Percentiles rank a stretch among this genome's conserved stretches.
Evolutionary conservation across 2,329 filamentous ascomycete species (phyloP).

Genomic region (Epichloe uncinata): DNA sequence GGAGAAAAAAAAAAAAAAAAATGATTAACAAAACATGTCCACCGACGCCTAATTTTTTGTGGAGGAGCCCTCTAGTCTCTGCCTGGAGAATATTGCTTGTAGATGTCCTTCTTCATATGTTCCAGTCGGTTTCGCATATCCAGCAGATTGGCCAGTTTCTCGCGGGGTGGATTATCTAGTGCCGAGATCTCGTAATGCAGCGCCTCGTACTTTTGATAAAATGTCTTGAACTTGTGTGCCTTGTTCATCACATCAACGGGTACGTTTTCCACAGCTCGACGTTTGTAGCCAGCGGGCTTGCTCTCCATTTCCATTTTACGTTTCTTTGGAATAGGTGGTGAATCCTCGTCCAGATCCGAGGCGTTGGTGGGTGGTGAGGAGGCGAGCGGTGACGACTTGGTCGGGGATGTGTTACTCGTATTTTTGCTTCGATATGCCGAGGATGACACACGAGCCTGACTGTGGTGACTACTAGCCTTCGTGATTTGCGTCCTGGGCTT

Average conservation of each 20-base stretch:
- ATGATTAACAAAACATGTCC: not conserved
- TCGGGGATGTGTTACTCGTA: slow-evolving; percentile 42
- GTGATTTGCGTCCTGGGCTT: slow-evolving; percentile 32
- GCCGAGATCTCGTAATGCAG: slow-evolving; percentile 42
- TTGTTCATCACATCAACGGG: slow-evolving; percentile 34
- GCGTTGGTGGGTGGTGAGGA: slow-evolving; percentile 53
- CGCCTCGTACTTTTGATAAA: slow-evolving; percentile 42
- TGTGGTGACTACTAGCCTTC: slow-evolving; percentile 32
- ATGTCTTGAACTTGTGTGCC: slow-evolving; percentile 41
- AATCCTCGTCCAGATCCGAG: slow-evolving; percentile 41
- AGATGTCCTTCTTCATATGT: slow-evolving; percentile 45
- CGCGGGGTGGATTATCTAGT: slow-evolving; percentile 35
- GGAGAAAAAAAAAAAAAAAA: not conserved
- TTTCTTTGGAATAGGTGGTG: slow-evolving; percentile 26
- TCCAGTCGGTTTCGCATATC: slow-evolving; percentile 42
- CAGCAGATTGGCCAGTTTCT: slow-evolving; percentile 36
- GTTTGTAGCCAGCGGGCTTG: slow-evolving; percentile 16
- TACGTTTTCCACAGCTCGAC: slow-evolving; percentile 17
- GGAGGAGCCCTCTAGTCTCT: slow-evolving; percentile 9
- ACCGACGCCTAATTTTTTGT: not conserved
- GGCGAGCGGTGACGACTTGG: slow-evolving; percentile 52
- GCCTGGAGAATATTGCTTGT: slow-evolving; percentile 27
- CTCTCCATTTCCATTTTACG: slow-evolving; percentile 23
- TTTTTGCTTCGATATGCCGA: slow-evolving; percentile 28
- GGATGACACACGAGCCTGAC: slow-evolving; percentile 24